Percentiles rank a stretch among this genome's conserved stretches.
Evolutionary conservation across 2,329 filamentous ascomycete genomes (phyloP).

Genomic region (Hirsutella rhossiliensis): DNA sequence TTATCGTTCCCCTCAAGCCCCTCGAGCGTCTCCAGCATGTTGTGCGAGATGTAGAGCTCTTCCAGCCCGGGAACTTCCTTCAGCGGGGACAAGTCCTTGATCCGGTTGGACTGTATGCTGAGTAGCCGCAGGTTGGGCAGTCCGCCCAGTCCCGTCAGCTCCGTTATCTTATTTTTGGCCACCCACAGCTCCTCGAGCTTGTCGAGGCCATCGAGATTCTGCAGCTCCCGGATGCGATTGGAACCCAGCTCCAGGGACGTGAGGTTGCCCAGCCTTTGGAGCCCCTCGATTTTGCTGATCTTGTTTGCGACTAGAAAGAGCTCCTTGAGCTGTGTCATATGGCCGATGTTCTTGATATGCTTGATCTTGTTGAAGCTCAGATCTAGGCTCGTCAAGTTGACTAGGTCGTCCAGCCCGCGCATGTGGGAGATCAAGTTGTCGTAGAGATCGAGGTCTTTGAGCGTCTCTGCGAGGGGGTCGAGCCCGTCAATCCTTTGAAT

Average conservation of each 20-base stretch:
- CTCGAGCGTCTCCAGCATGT: constrained; percentile 65
- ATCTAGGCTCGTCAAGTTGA: constrained; percentile 67
- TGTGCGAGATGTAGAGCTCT: constrained; percentile 93
- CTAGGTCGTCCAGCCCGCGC: constrained; percentile 67
- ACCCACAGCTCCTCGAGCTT: constrained; percentile 83
- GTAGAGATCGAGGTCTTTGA: constrained; percentile 86
- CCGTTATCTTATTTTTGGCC: constrained; percentile 91
- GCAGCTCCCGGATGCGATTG: constrained; percentile 80
- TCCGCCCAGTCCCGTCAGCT: constrained; percentile 63
- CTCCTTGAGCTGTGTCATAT: constrained; percentile 67
- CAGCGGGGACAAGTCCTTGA: constrained; percentile 66
- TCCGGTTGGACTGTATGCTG: constrained; percentile 90
- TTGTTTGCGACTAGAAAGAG: constrained; percentile 93
- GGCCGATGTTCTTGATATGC: constrained; percentile 81
- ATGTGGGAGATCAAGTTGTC: constrained; percentile 90
- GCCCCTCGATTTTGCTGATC: constrained; percentile 74
- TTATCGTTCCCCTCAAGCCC: constrained; percentile 57
- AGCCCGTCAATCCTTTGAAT: constrained; percentile 74
- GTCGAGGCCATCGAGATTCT: constrained; percentile 68
- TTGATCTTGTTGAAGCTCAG: constrained; percentile 99
- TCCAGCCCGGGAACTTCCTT: constrained; percentile 64
- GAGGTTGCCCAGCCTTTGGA: constrained; percentile 63
- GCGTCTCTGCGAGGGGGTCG: constrained; percentile 46
- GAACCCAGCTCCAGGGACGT: constrained; percentile 83
- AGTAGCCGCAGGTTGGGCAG: constrained; percentile 75